Evolutionary conservation across 768 basidiomycete genomes (phyloP), one percentile per base, ranked within the genome.

Genomic region (Tulasnella sp.): DNA sequence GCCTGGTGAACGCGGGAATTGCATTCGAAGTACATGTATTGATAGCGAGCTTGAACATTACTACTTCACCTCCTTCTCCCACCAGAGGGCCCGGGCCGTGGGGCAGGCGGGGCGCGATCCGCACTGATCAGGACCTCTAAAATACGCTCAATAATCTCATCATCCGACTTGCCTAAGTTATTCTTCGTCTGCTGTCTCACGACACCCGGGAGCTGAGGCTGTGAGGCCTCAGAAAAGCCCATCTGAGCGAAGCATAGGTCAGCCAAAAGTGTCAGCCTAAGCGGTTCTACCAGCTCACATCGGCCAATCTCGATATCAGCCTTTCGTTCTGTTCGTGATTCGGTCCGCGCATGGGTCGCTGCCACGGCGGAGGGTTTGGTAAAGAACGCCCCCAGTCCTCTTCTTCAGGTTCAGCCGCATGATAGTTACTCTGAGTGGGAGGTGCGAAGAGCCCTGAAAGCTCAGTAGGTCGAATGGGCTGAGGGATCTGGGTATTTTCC

Each of bases 141-240:
- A 17, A 53, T 53, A n/a, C 52, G 32, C 42, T 53, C 32, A 10
- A 53, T 42, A 13, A 53, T 11, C 3, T 53, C 52, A 5, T 53
- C 52, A 24, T 53, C 52, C 34, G 52, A 26, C 52, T 38, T 53
- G 24, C 15, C 42, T 17, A 53, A 41, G n/a, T 53, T 53, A 32
- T 41, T 53, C 52, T 21, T 53, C 10, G 52, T 38, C 19, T 53
- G 32, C 19, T 53, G 32, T 41, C 42, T 53, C 15, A 53, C 52
- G 32, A 53, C 23, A 23, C 38, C 23, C 23, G 52, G 52, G 23
- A 53, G 17, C 11, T 32, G 42, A 38, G 52, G 34, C 17, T 53
- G n/a, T 38, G 34, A 23, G 32, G 32, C 42, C 19, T 4, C 34
- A 38, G 52, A 4, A 34, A 53, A 53, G 32, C 32, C 51, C 51